phyloP scores from a whole-genome alignment of 768 basidiomycete species.

The Amanita molliuscula region DNA sequence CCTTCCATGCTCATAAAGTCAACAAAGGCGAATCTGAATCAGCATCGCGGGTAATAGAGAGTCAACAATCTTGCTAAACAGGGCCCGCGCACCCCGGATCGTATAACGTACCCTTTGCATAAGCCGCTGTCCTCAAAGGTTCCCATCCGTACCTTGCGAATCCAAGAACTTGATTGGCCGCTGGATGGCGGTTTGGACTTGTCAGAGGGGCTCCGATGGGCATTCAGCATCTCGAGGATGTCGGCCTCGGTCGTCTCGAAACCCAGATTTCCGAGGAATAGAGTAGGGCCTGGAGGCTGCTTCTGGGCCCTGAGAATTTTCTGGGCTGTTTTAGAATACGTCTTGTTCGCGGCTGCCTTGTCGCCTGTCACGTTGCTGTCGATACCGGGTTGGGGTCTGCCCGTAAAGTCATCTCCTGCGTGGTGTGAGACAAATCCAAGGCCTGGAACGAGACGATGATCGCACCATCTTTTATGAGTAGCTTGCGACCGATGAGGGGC shows the following conservation, averaged over 20 bases:
- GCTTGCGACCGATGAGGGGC: conserved; percentile 70
- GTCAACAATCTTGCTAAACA: too few relatives aligned
- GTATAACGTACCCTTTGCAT: conserved; percentile 77
- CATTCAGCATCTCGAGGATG: conserved; percentile 65
- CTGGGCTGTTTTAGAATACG: conserved; percentile 59
- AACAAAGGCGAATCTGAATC: conserved; percentile 78
- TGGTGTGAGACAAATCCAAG: not conserved
- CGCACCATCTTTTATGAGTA: conserved; percentile 89
- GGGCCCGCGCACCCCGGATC: too few relatives aligned
- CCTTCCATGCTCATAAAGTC: conserved; percentile 76
- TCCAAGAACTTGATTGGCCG: conserved; percentile 34
- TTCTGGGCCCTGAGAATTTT: conserved; percentile 73
- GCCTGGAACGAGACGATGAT: not conserved
- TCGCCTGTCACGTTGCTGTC: conserved; percentile 23
- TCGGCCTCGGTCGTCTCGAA: conserved; percentile 80
- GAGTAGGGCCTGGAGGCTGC: conserved; percentile 72
- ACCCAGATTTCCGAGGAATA: conserved; percentile 90
- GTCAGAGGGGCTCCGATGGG: conserved; percentile 34
- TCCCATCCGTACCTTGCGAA: conserved; percentile 83
- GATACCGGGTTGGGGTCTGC: conserved; percentile 42
- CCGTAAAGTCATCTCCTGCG: conserved; percentile 67
- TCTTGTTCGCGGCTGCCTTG: conserved; percentile 14
- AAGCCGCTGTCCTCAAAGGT: conserved; percentile 93
- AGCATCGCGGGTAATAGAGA: not conserved
- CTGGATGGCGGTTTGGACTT: conserved; percentile 10